Base-by-base conservation (phyloP, 2,329 filamentous ascomycete genomes). In the Eutypella sp. region DNA sequence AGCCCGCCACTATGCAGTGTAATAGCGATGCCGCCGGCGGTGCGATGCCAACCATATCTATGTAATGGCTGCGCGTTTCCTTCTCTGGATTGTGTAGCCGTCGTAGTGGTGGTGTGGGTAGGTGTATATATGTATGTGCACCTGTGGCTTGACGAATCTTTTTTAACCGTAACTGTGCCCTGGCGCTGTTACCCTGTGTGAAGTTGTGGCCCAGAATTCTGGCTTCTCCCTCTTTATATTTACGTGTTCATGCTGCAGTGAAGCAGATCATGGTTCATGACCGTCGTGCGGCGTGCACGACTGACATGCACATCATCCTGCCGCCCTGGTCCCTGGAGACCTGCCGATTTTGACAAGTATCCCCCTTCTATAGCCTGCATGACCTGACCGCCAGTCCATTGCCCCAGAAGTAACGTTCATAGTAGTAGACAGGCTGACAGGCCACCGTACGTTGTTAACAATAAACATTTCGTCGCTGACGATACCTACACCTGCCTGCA, bases 321-420 rank as follows among this genome's bases (percentile, higher is more conserved):
- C 54, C 56, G 57, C 56, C 59, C 58, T 56, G 48, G 53, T 53
- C 53, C 46, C 41, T 55, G 49, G 50, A 49, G 39, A 55, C 34
- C 44, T 51, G 52, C 55, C 44, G 23, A 43, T 40, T 50, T 49
- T 41, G 41, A 24, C 45, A 40, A 49, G 47, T 47, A 47, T 55
- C 49, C 51, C n/a, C 51, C 44, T 51, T 46, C 50, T 51, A 54
- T 51, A 53, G 55, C 51, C 51, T 62, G 62, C 59, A 63, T 61
- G 47, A 62, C 57, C 62, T 74, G 71, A 74, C 71, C 72, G 72
- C 72, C 70, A 74, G 68, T 74, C 74, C 67, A 67, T 67, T 63
- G 60, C 50, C 53, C 57, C 55, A 52, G 57, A 50, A 57, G 53
- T 48, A 46, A 42, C 54, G 50, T 55, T 60, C 56, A n/a, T n/a